Evolutionary conservation across 345 rosid species (phyloP).

Genomic region (Bretschneidera sinensis): DNA sequence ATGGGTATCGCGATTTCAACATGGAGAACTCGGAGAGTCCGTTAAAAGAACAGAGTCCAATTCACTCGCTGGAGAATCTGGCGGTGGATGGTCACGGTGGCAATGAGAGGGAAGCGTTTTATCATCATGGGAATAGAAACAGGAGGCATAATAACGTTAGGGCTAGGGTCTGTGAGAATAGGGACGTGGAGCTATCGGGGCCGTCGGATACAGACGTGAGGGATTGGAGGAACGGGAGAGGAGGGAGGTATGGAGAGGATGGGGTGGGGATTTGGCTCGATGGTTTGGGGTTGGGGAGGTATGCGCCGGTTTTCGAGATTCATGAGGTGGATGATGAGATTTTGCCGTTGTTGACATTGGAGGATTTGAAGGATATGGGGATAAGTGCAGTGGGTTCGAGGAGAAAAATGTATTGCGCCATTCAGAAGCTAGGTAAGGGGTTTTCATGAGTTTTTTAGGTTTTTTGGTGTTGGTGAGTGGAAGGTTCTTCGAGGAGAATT

Average conservation of each 20-base stretch:
- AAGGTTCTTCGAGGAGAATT: constrained; percentile 21
- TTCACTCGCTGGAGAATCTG: constrained; percentile 51
- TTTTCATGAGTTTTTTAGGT: constrained; percentile 45
- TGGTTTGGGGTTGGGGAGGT: constrained; percentile 66
- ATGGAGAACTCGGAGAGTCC: constrained; percentile 70
- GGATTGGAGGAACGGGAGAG: constrained; percentile 31
- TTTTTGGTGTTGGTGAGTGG: constrained; percentile 7
- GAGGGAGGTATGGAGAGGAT: constrained; percentile 38
- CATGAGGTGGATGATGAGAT: constrained; percentile 89
- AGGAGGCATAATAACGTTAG: constrained; percentile 24
- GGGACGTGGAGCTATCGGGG: constrained; percentile 40
- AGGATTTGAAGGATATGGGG: constrained; percentile 91
- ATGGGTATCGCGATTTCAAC: constrained; percentile 44
- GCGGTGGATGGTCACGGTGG: constrained; percentile 34
- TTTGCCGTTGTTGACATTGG: constrained; percentile 73
- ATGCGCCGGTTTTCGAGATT: constrained; percentile 74
- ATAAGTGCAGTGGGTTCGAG: constrained; percentile 82
- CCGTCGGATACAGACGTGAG: constrained; percentile 51
- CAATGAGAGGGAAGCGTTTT: constrained; percentile 40
- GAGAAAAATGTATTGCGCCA: constrained; percentile 73
- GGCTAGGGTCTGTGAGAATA: constrained; percentile 22
- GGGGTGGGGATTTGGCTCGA: constrained; percentile 64
- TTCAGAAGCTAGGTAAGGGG: constrained; percentile 75
- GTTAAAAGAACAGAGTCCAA: constrained; percentile 52
- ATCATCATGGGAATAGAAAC: constrained; percentile 15